Evolutionary conservation across 352 stramenopile genomes (phyloP).

Genomic region (Phytophthora constricta): DNA sequence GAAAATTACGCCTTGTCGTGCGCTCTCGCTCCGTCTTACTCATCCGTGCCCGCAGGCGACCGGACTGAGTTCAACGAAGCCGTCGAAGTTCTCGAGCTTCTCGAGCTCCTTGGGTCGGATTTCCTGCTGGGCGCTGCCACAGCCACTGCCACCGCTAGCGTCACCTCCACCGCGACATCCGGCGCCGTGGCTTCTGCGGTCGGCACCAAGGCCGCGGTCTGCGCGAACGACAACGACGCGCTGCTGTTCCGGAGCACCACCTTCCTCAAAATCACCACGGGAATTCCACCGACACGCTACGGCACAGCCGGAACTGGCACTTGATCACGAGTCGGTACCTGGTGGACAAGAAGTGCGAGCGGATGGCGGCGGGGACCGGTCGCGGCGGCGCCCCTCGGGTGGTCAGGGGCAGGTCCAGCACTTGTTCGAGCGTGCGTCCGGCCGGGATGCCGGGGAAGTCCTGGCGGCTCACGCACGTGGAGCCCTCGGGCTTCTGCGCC

Average conservation of each 20-base stretch:
- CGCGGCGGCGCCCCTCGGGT: constrained; percentile 25
- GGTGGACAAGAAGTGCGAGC: constrained; percentile 39
- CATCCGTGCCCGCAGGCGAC: constrained; percentile 16
- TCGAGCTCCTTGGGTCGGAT: constrained; percentile 27
- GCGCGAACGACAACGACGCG: constrained; percentile 12
- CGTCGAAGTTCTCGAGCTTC: constrained; percentile 26
- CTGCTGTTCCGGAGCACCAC: constrained; percentile 4
- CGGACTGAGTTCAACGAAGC: constrained; percentile 21
- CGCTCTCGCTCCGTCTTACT: constrained; percentile 5
- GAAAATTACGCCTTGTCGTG: no score
- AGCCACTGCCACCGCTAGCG: constrained; percentile 21
- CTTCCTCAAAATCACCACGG: constrained; percentile 36
- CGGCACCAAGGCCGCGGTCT: constrained; percentile 18
- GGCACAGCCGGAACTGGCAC: constrained; percentile 42
- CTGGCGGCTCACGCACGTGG: constrained; percentile 30
- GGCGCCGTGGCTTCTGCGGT: constrained; percentile 20
- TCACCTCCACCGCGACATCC: constrained; percentile 17
- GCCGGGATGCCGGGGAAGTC: constrained; percentile 40
- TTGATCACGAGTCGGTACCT: constrained; percentile 44
- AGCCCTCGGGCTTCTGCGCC: constrained; percentile 25
- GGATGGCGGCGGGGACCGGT: constrained; percentile 26
- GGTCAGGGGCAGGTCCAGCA: constrained; percentile 36
- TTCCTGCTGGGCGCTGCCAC: constrained; percentile 22
- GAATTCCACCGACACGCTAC: constrained; percentile 40
- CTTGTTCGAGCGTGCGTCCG: constrained; percentile 34